Evolutionary conservation across 768 basidiomycete species (phyloP), one percentile per base, ranked within the genome.

Genomic region (Termitomyces sp.): DNA sequence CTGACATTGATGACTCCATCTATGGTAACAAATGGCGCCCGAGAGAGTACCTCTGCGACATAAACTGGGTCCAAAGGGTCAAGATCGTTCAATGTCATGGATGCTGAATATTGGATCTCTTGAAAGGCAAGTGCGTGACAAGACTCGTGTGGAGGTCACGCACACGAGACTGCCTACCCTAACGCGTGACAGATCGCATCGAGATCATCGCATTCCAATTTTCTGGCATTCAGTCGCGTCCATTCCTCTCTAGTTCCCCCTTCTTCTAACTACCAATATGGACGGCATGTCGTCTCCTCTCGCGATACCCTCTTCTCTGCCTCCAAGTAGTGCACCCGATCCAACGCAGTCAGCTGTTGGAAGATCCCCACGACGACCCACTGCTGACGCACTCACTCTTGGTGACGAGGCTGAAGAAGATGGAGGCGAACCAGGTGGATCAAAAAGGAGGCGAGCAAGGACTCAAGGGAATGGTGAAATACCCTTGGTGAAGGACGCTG

Each of bases 401-500:
- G 80, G 78, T 46, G 79, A 85, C 61, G 86, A 85, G 55, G 80
- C 77, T n/a, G 76, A 77, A 60, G 76, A 76, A 45, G 75, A 75
- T 17, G 74, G 70, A 52, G 71, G 71, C 7, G 68, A 73, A 43
- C 80, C 82, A 8, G 58, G 72, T 4, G 72, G 69, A n/a, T 70
- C 71, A 31, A 78, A 74, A 59, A 72, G 80, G 17, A 78, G 82
- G 60, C 77, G 81, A 59, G 80, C 82, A 47, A 79, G 82, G 59
- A 78, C 79, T 12, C 81, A 81, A 60, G 76, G 74, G 10, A 83
- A 82, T 57, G 83, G 77, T 4, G 91, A 95, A 67, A 83, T 97
- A 0, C 92, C 95, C 3, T 78, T 92, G 55, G 95, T 98, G 1
- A 89, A 88, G 67, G 97, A 98, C 75, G 88, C 91, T 37, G 96